Percentiles rank a stretch among this genome's conserved stretches.
phyloP scores from a whole-genome alignment of 495 filamentous ascomycete genomes.

The Xylaria acuta region DNA sequence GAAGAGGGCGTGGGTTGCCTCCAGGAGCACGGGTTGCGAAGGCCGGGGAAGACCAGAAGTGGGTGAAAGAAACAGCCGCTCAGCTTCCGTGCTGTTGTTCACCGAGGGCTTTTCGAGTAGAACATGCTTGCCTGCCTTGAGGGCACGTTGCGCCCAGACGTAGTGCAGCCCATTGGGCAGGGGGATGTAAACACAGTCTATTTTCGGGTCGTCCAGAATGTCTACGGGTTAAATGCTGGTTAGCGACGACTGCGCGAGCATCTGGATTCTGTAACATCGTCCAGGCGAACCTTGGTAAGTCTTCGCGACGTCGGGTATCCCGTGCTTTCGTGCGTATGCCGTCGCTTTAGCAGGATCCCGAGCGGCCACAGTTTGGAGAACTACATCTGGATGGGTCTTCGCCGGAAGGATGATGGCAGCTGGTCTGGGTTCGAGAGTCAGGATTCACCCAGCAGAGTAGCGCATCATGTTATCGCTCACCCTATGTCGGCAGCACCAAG shows the following conservation, averaged over 20 bases:
- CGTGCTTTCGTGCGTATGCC: conserved; percentile 62
- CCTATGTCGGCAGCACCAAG: conserved; percentile 57
- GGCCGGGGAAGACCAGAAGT: conserved; percentile 38
- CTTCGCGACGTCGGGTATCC: conserved; percentile 60
- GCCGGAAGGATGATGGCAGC: conserved; percentile 63
- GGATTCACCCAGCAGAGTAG: not conserved
- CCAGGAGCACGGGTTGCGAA: conserved; percentile 56
- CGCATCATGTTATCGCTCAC: conserved; percentile 36
- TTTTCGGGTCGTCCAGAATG: conserved; percentile 57
- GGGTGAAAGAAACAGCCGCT: conserved; percentile 48
- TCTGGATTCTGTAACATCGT: not conserved
- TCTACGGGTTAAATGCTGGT: conserved; percentile 34
- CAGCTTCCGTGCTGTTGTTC: conserved; percentile 57
- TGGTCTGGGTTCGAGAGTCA: conserved; percentile 41
- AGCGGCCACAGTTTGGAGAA: conserved; percentile 64
- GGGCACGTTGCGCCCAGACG: conserved; percentile 58
- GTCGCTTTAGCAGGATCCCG: conserved; percentile 59
- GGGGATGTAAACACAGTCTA: conserved; percentile 60
- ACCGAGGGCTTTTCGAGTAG: conserved; percentile 63
- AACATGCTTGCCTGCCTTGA: conserved; percentile 64
- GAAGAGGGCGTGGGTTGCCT: conserved; percentile 65
- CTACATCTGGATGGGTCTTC: conserved; percentile 63
- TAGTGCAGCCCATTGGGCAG: conserved; percentile 61
- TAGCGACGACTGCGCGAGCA: not conserved
- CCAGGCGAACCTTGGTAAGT: conserved; percentile 53